phyloP scores from a whole-genome alignment of 208 protist genomes.

The Trypanosoma rangeli region DNA sequence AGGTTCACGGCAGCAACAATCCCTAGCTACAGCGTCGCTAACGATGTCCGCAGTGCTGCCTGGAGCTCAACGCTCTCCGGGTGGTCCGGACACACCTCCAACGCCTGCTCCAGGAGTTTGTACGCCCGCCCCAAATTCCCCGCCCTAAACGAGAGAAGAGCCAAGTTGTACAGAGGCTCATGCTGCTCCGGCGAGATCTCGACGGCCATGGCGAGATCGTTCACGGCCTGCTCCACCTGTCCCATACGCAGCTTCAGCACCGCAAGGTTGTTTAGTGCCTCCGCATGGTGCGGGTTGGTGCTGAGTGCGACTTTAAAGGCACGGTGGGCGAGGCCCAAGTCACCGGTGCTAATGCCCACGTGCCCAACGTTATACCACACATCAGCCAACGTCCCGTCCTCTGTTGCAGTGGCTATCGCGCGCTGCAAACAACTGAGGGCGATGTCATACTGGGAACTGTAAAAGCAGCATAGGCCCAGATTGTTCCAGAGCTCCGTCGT shows the following conservation, averaged over 20 bases:
- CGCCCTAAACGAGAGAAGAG: conserved; percentile 61
- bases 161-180: conserved; percentile 94
- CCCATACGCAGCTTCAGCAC: conserved; percentile 79
- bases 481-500: conserved; percentile 95
- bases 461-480: conserved; percentile 94
- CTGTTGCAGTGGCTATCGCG: conserved; percentile 65
- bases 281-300: conserved; percentile 87
- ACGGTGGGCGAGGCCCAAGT: conserved; percentile 88
- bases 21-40: conserved; percentile 45
- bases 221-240: conserved; percentile 52
- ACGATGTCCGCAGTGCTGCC: conserved; percentile 50
- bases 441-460: conserved; percentile 93
- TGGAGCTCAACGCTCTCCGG: conserved; percentile 71
- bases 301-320: conserved; percentile 91
- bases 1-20: neutral
- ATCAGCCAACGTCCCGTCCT: conserved; percentile 78
- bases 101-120: conserved; percentile 48
- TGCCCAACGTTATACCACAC: conserved; percentile 97
- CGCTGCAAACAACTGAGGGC: conserved; percentile 92
- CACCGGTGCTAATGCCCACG: conserved; percentile 92
- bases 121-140: conserved; percentile 87
- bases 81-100: conserved; percentile 86
- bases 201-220: conserved; percentile 75
- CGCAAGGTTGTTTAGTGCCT: conserved; percentile 95
- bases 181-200: conserved; percentile 67